Percentiles rank a stretch among this genome's conserved stretches.
Conservation (phyloP, 768 basidiomycete species). For the Tephrocybe sp. region DNA sequence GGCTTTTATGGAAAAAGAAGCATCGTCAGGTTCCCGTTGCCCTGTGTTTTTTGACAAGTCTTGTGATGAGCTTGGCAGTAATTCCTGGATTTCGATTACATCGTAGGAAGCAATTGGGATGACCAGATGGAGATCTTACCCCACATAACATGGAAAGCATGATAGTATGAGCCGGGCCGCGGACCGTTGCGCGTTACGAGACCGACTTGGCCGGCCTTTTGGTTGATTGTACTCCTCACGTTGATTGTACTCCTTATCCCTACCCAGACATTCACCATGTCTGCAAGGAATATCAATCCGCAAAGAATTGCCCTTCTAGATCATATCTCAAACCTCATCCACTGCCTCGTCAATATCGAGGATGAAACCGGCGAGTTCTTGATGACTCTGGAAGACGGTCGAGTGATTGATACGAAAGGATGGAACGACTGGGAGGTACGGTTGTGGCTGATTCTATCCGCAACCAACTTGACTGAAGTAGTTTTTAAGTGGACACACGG, state of each 20-base stretch:
- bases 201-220: too few species aligned
- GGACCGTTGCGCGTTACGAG: constrained; percentile 7
- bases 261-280: constrained; percentile 22
- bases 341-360: constrained; percentile 50
- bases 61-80: constrained; percentile 16
- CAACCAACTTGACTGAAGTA: not conserved
- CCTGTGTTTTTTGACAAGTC: constrained; percentile 5
- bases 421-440: constrained; percentile 58
- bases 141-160: not conserved
- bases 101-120: not conserved
- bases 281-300: constrained; percentile 30
- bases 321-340: constrained; percentile 35
- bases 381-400: constrained; percentile 46
- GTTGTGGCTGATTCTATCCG: not conserved
- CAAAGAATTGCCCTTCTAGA: constrained; percentile 25
- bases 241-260: not conserved
- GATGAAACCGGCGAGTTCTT: constrained; percentile 54
- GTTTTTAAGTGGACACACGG: constrained; percentile 42
- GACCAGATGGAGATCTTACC: constrained; percentile 3
- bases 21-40: not conserved
- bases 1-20: constrained; percentile 14
- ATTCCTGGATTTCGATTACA: too few species aligned
- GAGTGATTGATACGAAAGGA: constrained; percentile 56
- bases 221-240: too few species aligned
- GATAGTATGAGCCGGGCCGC: constrained; percentile 16